Base-by-base conservation (phyloP, 306 rosid genomes). In the Carpinus viminea region DNA sequence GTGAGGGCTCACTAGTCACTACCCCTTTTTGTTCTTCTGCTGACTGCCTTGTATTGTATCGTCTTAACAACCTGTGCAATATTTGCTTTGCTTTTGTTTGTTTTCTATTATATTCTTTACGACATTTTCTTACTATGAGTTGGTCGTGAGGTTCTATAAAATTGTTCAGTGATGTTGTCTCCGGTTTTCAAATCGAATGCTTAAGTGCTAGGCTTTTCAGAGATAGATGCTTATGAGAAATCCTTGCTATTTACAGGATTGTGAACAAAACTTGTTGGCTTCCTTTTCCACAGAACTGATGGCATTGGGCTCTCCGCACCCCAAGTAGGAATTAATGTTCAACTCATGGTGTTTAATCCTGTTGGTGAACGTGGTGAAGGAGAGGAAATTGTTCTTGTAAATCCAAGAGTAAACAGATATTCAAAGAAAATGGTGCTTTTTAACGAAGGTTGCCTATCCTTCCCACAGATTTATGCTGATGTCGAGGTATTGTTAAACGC, bases 251-350 rank as follows among this genome's bases (percentile, higher is more conserved):
- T 78, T 72, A 76, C 85, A 84, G 79, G 88, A 83, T 68, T 83
- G 82, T 83, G 84, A 81, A 88, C 78, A 77, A 51, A 80, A 85
- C 70, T 78, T 79, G 74, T 85, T 87, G 86, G 79, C 80, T 88
- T 89, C 79, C 83, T 84, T 88, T 79, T 86, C 77, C 66, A 41
- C 93, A 94, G 97, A 85, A 95, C 98, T 55, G 93, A 95, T 76
- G 98, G 98, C 24, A 91, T 95, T 79, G 98, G 98, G 78, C 98
- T 95, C 74, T 88, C 97, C 3, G 97, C 98, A 45, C 98, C 98
- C 56, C 98, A 95, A 89, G 97, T 95, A 12, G 98, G 98, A 78
- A 74, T 95, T 45, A 92, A 91, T 86, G 90, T 91, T 72, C 96
- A 83, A 86, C 97, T 95, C 43, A 92, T 95, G 98, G 98, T 92